Evolutionary conservation across 108 stramenopile genomes (phyloP).

Genomic region (Cylindrotheca closterium): DNA sequence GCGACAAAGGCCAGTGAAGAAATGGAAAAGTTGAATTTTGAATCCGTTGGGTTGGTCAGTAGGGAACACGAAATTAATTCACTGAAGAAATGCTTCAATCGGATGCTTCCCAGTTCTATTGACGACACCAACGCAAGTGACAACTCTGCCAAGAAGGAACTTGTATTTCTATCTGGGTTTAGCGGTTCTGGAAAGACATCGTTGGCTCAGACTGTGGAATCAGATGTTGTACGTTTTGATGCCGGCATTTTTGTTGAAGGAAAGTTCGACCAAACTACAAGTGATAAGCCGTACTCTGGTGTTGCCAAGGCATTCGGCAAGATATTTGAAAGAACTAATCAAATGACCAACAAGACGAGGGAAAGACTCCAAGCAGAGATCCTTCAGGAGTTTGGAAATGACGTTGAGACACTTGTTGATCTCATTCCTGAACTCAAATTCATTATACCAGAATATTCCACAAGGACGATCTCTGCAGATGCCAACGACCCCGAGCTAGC

Average conservation of each 20-base stretch:
- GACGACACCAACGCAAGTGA: no score
- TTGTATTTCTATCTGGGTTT: conserved; percentile 2
- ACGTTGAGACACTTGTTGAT: not conserved
- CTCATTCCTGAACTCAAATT: not conserved
- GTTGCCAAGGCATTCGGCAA: not conserved
- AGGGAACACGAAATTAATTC: no score
- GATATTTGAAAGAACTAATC: conserved; percentile 1
- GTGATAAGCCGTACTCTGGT: not conserved
- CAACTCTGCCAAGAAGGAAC: no score
- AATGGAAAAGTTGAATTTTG: no score
- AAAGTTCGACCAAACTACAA: not conserved
- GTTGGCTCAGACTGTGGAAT: not conserved
- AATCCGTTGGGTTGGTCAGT: no score
- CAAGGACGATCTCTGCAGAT: not conserved
- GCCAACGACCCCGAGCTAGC: no score
- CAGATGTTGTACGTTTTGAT: not conserved
- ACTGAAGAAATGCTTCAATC: no score
- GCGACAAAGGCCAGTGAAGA: no score
- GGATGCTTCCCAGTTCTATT: no score
- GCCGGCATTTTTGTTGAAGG: not conserved
- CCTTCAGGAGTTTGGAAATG: conserved; percentile 1
- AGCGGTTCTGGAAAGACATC: conserved; percentile 2
- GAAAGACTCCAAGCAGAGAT: no score
- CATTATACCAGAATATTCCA: not conserved
- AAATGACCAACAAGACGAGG: no score